Evolutionary conservation across 225 moss, liverwort and hornwort genomes (phyloP).

Genomic region (Ulota crispa): DNA sequence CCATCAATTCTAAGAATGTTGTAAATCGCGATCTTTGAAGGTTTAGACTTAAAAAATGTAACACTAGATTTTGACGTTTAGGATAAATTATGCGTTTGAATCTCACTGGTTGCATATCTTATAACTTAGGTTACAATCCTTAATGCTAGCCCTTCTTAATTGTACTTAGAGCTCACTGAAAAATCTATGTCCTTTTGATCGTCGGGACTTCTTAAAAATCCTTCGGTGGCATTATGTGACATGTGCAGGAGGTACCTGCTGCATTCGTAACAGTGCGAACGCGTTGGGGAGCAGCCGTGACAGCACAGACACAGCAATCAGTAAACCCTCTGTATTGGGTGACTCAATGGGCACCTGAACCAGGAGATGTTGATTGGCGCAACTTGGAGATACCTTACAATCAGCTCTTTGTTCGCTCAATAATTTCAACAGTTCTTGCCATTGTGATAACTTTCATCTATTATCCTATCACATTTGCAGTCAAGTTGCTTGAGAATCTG

Average conservation of each 20-base stretch:
- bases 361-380: conserved; percentile 76
- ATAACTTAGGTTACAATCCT: neutral
- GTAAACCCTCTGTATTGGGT: conserved; percentile 72
- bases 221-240: neutral
- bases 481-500: conserved; percentile 44
- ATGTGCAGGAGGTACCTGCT: conserved; percentile 65
- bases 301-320: conserved; percentile 79
- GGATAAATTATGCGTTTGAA: neutral
- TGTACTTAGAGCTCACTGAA: too few species aligned
- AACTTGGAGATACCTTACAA: conserved; percentile 66
- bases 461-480: conserved; percentile 26
- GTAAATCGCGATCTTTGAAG: neutral
- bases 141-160: too few species aligned
- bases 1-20: neutral
- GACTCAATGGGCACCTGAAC: conserved; percentile 91
- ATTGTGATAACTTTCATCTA: conserved; percentile 56
- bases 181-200: neutral
- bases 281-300: conserved; percentile 77
- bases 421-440: conserved; percentile 47
- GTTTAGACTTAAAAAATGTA: neutral
- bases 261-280: conserved; percentile 75
- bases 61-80: neutral
- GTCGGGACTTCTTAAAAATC: neutral
- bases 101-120: neutral
- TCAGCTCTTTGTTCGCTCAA: conserved; percentile 59